phyloP scores from a whole-genome alignment of 768 basidiomycete species.

The Kwoniella europaea region DNA sequence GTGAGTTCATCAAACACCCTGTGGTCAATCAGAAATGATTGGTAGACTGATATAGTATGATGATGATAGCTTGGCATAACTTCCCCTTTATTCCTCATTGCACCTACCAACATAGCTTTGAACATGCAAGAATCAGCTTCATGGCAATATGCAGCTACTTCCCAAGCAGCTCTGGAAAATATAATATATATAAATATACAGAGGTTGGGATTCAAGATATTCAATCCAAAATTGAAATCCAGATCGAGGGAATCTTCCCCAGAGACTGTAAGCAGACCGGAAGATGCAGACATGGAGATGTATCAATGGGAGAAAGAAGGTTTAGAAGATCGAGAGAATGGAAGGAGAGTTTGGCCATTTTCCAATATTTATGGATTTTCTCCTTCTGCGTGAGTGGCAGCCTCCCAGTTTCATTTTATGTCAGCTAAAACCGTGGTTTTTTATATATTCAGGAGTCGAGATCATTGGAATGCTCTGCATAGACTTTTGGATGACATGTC shows the following conservation, averaged over 20 bases:
- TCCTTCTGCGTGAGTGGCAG: conserved; percentile 11
- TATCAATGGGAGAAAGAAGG: conserved; percentile 15
- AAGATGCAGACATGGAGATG: neutral
- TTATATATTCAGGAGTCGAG: conserved; percentile 1
- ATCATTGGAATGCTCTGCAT: conserved; percentile 9
- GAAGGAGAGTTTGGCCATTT: conserved; percentile 20
- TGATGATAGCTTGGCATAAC: conserved; percentile 33
- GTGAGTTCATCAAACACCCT: conserved; percentile 59
- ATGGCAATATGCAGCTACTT: conserved; percentile 70
- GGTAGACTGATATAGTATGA: no score
- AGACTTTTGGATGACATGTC: conserved; percentile 55
- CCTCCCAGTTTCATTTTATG: neutral
- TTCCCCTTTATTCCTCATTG: conserved; percentile 68
- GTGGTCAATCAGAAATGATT: no score
- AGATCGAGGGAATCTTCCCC: neutral
- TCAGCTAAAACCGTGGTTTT: neutral
- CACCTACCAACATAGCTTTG: conserved; percentile 44
- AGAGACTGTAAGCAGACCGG: no score
- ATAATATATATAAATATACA: conserved; percentile 35
- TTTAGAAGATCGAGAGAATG: conserved; percentile 11
- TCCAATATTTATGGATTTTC: conserved; percentile 14
- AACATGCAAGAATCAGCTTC: conserved; percentile 71
- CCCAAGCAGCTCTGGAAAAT: conserved; percentile 38
- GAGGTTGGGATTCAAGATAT: conserved; percentile 9
- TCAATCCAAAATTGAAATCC: neutral